These are phyloP conservation scores for Rhypophila decipiens DNA, from an alignment of 495 filamentous ascomycete species.

Conservation along the genomic window DNA sequence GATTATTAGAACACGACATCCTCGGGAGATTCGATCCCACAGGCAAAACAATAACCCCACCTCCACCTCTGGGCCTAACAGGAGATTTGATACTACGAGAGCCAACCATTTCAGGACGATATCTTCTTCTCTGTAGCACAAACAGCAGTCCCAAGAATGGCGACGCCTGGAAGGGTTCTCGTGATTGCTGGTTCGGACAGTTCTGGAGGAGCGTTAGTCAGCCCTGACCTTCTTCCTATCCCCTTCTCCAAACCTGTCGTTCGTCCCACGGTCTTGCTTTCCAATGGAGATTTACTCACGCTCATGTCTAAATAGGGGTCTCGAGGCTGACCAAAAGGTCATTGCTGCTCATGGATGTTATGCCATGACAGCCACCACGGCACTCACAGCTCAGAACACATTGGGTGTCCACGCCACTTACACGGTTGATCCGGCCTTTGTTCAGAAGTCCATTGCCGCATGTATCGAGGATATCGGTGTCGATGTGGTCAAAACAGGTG, in stretches of 20 bases:
- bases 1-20: too few relatives aligned
- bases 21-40: too few relatives aligned
- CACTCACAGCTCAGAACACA: conserved; percentile 92
- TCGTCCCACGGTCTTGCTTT: background rate
- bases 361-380: conserved; percentile 94
- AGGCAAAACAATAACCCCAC: too few relatives aligned
- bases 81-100: too few relatives aligned
- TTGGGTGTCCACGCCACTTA: conserved; percentile 77
- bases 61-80: too few relatives aligned
- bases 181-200: conserved; percentile 88
- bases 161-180: conserved; percentile 50
- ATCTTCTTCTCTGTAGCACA: too few relatives aligned
- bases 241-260: background rate
- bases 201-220: conserved; percentile 78
- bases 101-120: too few relatives aligned
- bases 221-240: background rate
- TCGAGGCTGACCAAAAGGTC: conserved; percentile 95
- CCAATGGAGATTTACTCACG: conserved; percentile 5
- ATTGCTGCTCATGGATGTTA: conserved; percentile 88
- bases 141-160: too few relatives aligned
- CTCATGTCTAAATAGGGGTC: conserved; percentile 52
- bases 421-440: conserved; percentile 67
- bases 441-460: conserved; percentile 77
- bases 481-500: conserved; percentile 89
- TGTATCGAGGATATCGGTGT: conserved; percentile 76